phyloP scores from a whole-genome alignment of 441 rosid genomes.

The Croton laevigatus region DNA sequence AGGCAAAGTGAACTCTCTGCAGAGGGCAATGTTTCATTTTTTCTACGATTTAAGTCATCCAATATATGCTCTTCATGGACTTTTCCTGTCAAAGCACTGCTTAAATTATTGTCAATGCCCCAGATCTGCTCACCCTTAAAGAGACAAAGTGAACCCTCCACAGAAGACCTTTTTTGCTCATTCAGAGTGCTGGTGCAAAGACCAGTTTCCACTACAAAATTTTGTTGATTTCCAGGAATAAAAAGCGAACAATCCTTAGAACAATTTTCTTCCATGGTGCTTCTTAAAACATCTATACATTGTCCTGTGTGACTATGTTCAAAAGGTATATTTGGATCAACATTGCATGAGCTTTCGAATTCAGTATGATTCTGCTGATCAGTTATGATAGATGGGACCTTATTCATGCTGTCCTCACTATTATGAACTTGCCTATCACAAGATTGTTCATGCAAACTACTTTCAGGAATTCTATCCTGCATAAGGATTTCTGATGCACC shows the following conservation, averaged over 20 bases:
- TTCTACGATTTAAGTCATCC: slow-evolving; percentile 28
- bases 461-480: slow-evolving; percentile 25
- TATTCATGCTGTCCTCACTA: slow-evolving; percentile 23
- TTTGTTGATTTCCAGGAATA: slow-evolving; percentile 19
- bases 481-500: slow-evolving; percentile 20
- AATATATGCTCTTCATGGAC: slow-evolving; percentile 20
- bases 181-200: slow-evolving; percentile 20
- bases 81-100: slow-evolving; percentile 22
- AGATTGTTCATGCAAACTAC: slow-evolving; percentile 19
- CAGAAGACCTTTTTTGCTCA: slow-evolving; percentile 33
- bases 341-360: slow-evolving; percentile 18
- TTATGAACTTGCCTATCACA: slow-evolving; percentile 12
- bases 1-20: slow-evolving; percentile 25
- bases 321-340: slow-evolving; percentile 9
- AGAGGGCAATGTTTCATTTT: slow-evolving; percentile 25
- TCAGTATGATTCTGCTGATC: slow-evolving; percentile 16
- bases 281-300: slow-evolving; percentile 24
- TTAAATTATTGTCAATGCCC: slow-evolving; percentile 22
- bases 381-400: slow-evolving; percentile 10
- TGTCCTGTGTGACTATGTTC: slow-evolving; percentile 21
- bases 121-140: slow-evolving; percentile 14
- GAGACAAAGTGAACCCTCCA: slow-evolving; percentile 25
- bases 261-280: slow-evolving; percentile 26
- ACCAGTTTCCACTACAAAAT: slow-evolving; percentile 21
- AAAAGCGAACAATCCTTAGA: slow-evolving; percentile 3